Conservation (phyloP, 2,329 filamentous ascomycete genomes). For the Sclerotinia subarctica region DNA sequence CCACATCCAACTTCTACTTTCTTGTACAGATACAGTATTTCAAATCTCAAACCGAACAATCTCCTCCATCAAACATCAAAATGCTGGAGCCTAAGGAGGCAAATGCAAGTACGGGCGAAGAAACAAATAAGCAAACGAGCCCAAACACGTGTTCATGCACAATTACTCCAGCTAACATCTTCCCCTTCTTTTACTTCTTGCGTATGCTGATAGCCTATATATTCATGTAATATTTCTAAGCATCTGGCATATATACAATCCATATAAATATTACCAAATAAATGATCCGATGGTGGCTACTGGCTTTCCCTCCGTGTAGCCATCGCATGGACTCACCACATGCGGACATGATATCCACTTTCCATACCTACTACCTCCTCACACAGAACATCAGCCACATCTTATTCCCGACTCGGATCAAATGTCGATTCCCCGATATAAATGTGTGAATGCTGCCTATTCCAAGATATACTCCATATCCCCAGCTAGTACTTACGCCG, state of each 20-base stretch:
- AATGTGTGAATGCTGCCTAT: background rate
- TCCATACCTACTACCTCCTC: too few relatives aligned
- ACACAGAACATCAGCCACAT: background rate
- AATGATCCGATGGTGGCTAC: too few relatives aligned
- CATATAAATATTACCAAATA: too few relatives aligned
- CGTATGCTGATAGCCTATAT: background rate
- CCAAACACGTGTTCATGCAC: background rate
- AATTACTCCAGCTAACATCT: background rate
- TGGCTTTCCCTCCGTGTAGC: background rate
- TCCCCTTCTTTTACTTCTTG: background rate
- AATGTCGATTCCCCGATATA: background rate
- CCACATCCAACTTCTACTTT: background rate
- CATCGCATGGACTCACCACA: background rate
- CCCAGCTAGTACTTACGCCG: too few relatives aligned
- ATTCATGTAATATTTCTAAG: too few relatives aligned
- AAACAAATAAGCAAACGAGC: background rate
- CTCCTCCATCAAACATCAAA: background rate
- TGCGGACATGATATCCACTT: background rate
- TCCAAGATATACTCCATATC: background rate
- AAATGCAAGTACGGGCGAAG: background rate
- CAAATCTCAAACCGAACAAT: background rate
- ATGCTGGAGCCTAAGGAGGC: constrained; percentile 10
- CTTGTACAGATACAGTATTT: background rate
- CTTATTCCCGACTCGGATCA: background rate
- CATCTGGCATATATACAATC: too few relatives aligned